A percentile compares a stretch with the other conserved stretches of the same genome.
These are phyloP conservation scores for Aspergillus novofumigatus DNA, from an alignment of 2,329 filamentous ascomycete genomes.

Conservation along the genomic window DNA sequence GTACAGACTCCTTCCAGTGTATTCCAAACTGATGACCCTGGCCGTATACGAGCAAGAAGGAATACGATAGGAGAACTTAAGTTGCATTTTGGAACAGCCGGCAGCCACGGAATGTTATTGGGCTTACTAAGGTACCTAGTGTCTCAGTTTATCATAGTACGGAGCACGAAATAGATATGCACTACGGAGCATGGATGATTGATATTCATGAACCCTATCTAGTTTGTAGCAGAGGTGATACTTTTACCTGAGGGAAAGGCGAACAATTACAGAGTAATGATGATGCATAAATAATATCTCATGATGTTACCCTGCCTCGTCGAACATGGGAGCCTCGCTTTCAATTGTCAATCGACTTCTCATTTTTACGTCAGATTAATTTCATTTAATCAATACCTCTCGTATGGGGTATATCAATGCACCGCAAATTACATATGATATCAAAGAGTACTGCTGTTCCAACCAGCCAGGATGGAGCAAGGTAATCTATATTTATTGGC, in stretches of 20 bases:
- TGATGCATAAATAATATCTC: not conserved
- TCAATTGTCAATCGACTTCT: not conserved
- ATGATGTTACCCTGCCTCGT: not conserved
- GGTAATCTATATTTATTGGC: not conserved
- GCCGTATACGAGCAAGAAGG: not conserved
- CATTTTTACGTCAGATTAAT: not conserved
- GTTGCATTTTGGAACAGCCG: too few relatives aligned
- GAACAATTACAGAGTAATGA: not conserved
- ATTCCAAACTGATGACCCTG: not conserved
- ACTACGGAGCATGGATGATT: not conserved
- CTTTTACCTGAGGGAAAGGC: not conserved
- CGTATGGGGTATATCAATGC: not conserved
- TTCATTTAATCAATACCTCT: not conserved
- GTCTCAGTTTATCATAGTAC: not conserved
- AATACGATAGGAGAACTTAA: not conserved
- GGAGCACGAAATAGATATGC: too few relatives aligned
- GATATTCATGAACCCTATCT: not conserved
- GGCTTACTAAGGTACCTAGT: not conserved
- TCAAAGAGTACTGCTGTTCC: not conserved
- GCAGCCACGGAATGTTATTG: not conserved
- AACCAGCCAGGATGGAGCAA: not conserved
- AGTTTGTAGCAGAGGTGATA: not conserved
- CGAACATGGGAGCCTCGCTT: not conserved
- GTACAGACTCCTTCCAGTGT: not conserved
- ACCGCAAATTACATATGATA: not conserved